Percentiles rank a stretch among this genome's conserved stretches.
These are phyloP conservation scores for Phlebopus sp. DNA, from an alignment of 1,284 basidiomycete species.

Conservation along the genomic window DNA sequence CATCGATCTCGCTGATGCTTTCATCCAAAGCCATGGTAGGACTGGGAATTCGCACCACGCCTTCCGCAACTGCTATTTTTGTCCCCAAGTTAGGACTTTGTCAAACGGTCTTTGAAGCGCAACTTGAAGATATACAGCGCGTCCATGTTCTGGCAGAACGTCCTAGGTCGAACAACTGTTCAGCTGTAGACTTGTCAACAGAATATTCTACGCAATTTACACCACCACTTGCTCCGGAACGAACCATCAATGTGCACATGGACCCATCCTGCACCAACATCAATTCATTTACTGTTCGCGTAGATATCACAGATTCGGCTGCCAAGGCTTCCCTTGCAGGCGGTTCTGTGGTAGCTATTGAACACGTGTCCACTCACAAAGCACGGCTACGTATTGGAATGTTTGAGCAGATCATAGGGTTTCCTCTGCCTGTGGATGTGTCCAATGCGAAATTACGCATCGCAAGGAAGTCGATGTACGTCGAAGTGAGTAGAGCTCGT, in stretches of 20 bases:
- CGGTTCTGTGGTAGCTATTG: conserved; percentile 20
- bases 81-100: conserved; percentile 18
- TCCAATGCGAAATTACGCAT: conserved; percentile 38
- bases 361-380: conserved; percentile 6
- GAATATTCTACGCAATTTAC: neutral
- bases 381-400: conserved; percentile 15
- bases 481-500: conserved; percentile 41
- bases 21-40: conserved; percentile 22
- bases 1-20: conserved; percentile 34
- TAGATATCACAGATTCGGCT: conserved; percentile 23
- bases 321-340: conserved; percentile 15
- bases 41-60: conserved; percentile 31
- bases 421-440: conserved; percentile 35
- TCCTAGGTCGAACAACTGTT: conserved; percentile 1
- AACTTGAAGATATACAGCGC: conserved; percentile 27
- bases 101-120: conserved; percentile 31
- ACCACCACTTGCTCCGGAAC: neutral
- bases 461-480: conserved; percentile 50
- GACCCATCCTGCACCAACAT: conserved; percentile 15
- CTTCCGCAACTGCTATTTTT: conserved; percentile 7
- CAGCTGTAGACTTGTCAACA: neutral
- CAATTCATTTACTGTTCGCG: conserved; percentile 15
- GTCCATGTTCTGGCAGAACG: conserved; percentile 33
- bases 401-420: conserved; percentile 16
- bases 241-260: conserved; percentile 16